Evolutionary conservation across 257 asterid genomes (phyloP), one percentile per base, ranked within the genome.

Genomic region (Solanum rostratum): DNA sequence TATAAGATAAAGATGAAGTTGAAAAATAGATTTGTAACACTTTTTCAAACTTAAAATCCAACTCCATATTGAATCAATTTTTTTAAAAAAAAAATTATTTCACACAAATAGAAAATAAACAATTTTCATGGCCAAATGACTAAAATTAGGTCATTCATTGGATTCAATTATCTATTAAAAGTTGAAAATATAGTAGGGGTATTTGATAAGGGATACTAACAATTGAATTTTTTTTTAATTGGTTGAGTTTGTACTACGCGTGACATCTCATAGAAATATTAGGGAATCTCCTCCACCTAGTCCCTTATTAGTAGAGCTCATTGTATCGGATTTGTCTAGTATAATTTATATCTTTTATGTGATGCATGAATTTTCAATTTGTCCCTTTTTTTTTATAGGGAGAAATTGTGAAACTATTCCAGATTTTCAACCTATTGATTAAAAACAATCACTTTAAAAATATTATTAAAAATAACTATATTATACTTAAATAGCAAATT

Each of bases 271-370:
- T 9, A 57, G 4, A 13, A 12, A 57, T 57, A 13, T 12, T 15
- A 10, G 66, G 10, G 15, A 24, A 57, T 57, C 22, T n/a, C 2
- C 15, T 11, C 30, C 1, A 6, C 30, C 15, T 59, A 10, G 22
- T 59, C 0, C 12, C 22, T 57, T 3, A 0, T 57, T 57, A 6
- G 4, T 57, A 7, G 15, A 57, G 3, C 4, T 57, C 4, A 57
- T n/a, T 1, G 7, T 2, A 57, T 9, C 11, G 1, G 0, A n/a
- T 9, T 57, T 57, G 6, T 2, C 13, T 54, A 53, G 4, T 3
- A 8, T 53, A 11, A 54, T 41, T 7, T 6, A 7, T 7, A 39
- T 7, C 43, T 39, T 7, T 5, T 39, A 7, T 39, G 5, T 33
- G 37, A 33, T 33, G 39, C 6, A 33, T 0, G 4, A 33, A 33